phyloP scores from a whole-genome alignment of 2,329 filamentous ascomycete genomes.

The Aspergillus arachidicola region DNA sequence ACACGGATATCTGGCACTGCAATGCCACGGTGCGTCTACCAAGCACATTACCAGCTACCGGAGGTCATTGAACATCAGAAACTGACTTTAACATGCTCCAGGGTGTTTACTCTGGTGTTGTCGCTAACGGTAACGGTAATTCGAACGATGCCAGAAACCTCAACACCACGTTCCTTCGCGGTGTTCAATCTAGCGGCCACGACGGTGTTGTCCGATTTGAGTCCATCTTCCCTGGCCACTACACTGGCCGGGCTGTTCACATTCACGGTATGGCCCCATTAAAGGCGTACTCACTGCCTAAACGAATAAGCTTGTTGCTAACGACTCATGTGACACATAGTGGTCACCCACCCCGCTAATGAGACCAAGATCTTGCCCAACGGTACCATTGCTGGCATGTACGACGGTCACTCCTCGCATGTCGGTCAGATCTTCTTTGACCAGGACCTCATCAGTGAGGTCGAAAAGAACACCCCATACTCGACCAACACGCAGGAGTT shows the following conservation, averaged over 20 bases:
- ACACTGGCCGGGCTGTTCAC: slow-evolving; percentile 42
- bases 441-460: background rate
- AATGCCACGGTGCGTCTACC: slow-evolving; percentile 37
- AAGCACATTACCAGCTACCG: background rate
- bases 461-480: background rate
- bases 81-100: slow-evolving; percentile 8
- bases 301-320: background rate
- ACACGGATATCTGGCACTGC: slow-evolving; percentile 46
- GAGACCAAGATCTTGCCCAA: slow-evolving; percentile 19
- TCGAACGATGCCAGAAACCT: slow-evolving; percentile 42
- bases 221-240: slow-evolving; percentile 51
- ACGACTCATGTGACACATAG: background rate
- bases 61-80: background rate
- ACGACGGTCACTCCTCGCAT: background rate
- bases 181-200: slow-evolving; percentile 45
- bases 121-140: slow-evolving; percentile 41
- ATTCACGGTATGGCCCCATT: slow-evolving; percentile 31
- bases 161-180: slow-evolving; percentile 50
- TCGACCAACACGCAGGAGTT: background rate
- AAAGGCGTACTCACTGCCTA: background rate
- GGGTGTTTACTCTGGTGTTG: slow-evolving; percentile 44
- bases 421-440: slow-evolving; percentile 1
- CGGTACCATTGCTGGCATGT: background rate
- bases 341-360: slow-evolving; percentile 33
- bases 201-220: slow-evolving; percentile 48